These are phyloP conservation scores for Scenedesmus sp. DNA, from an alignment of 163 green algal species.

Conservation along the genomic window DNA sequence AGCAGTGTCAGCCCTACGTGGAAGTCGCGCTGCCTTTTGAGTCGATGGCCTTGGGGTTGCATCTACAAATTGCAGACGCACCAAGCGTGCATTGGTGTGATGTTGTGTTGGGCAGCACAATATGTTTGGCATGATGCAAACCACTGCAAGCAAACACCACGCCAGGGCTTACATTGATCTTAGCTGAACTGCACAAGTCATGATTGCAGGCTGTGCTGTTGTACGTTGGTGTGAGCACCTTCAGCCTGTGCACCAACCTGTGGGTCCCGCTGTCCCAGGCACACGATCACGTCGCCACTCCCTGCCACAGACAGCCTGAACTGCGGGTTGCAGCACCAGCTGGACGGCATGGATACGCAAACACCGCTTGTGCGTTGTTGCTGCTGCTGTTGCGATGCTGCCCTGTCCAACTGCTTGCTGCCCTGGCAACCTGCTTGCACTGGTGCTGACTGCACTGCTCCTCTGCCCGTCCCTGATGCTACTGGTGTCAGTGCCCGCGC, in stretches of 20 bases:
- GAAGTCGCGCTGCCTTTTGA: constrained; percentile 54
- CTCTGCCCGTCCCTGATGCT: not conserved
- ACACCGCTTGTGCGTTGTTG: not conserved
- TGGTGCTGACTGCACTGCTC: not conserved
- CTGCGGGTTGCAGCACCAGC: constrained; percentile 78
- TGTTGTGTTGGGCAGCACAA: not conserved
- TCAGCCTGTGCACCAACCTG: constrained; percentile 14
- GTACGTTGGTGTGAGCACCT: not conserved
- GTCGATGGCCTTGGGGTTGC: constrained; percentile 54
- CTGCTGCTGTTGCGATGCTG: constrained; percentile 11
- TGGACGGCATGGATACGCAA: constrained; percentile 53
- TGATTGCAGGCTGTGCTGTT: no score
- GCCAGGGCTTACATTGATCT: no score
- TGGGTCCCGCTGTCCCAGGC: constrained; percentile 69
- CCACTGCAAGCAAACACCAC: not conserved
- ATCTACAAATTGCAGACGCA: constrained; percentile 22
- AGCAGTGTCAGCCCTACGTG: constrained; percentile 53
- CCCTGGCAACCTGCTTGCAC: not conserved
- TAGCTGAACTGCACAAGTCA: no score
- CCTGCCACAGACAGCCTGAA: constrained; percentile 68
- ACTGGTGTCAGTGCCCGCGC: not conserved
- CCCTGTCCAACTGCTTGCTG: not conserved
- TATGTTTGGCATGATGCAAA: not conserved
- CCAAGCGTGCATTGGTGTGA: not conserved
- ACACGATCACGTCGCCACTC: constrained; percentile 66